A percentile compares a stretch with the other conserved stretches of the same genome.
phyloP scores from a whole-genome alignment of 176 grass and related monocot species.

The Neostapfia colusana region DNA sequence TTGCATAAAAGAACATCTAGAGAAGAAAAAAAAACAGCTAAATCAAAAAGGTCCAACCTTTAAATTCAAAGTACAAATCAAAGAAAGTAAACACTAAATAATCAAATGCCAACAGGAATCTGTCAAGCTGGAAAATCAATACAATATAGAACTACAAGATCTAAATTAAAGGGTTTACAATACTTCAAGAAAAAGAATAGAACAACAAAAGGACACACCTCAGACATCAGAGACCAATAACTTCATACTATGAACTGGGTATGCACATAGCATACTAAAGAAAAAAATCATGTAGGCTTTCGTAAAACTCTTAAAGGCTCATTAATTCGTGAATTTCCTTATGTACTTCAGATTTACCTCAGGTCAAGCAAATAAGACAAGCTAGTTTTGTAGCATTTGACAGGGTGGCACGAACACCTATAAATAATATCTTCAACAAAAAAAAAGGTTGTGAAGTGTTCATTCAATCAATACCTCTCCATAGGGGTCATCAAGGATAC shows the following conservation, averaged over 20 bases:
- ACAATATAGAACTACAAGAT: conserved; percentile 7
- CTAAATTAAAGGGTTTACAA: conserved; percentile 11
- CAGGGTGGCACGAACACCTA: background rate
- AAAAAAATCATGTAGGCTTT: background rate
- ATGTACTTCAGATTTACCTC: background rate
- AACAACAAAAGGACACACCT: conserved; percentile 4
- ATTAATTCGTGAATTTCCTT: background rate
- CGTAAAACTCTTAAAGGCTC: background rate
- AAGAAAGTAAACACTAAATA: background rate
- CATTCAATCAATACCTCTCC: conserved; percentile 66
- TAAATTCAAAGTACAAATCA: conserved; percentile 18
- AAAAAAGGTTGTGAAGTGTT: background rate
- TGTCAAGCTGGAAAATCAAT: conserved; percentile 14
- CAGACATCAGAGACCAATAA: conserved; percentile 14
- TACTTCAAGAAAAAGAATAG: background rate
- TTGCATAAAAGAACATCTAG: conserved; percentile 92
- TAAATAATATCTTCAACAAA: conserved; percentile 1
- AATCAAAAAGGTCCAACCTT: conserved; percentile 24
- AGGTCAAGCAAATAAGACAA: conserved; percentile 1
- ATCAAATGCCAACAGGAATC: background rate
- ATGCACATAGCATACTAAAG: conserved; percentile 19
- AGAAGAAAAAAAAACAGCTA: conserved; percentile 29
- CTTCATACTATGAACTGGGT: conserved; percentile 12
- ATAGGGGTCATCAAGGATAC: conserved; percentile 95
- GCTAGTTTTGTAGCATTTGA: background rate